Percentiles rank a stretch among this genome's conserved stretches.
These are phyloP conservation scores for Ophiocordyceps unilateralis DNA, from an alignment of 2,329 filamentous ascomycete species.

Conservation along the genomic window DNA sequence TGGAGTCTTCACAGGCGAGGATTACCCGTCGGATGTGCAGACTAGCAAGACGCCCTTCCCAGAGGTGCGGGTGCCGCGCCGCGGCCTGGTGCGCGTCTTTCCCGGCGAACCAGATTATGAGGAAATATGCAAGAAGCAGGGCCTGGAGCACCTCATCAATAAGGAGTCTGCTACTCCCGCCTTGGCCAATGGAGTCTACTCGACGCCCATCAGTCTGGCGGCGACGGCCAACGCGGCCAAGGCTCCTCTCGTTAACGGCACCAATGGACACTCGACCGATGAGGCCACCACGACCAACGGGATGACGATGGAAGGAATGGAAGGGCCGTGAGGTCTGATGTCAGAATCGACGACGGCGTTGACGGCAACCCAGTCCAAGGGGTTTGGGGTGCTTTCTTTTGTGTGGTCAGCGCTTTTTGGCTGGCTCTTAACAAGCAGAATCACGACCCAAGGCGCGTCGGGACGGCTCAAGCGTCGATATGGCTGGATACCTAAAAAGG, in stretches of 20 bases:
- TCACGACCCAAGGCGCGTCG: not conserved
- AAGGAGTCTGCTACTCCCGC: constrained; percentile 25
- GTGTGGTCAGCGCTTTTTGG: not conserved
- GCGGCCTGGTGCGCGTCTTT: constrained; percentile 32
- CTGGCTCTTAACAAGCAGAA: not conserved
- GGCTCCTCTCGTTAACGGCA: constrained; percentile 14
- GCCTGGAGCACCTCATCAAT: constrained; percentile 33
- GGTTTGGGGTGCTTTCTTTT: too few species aligned
- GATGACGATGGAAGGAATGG: constrained; percentile 12
- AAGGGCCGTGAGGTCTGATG: constrained; percentile 4
- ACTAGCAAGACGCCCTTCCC: constrained; percentile 37
- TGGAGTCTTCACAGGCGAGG: constrained; percentile 34
- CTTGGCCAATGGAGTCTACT: constrained; percentile 27
- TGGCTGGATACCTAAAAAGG: not conserved
- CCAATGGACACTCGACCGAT: constrained; percentile 7
- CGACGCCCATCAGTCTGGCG: constrained; percentile 25
- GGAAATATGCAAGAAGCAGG: constrained; percentile 37
- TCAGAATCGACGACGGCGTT: not conserved
- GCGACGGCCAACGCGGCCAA: constrained; percentile 10
- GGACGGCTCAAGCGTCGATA: not conserved
- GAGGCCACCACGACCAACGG: constrained; percentile 7
- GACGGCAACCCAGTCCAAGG: too few species aligned
- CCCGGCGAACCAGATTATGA: constrained; percentile 40
- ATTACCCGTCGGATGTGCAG: constrained; percentile 25
- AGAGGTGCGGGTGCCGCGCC: constrained; percentile 35